Percentiles rank a stretch among this genome's conserved stretches.
Evolutionary conservation across 2,329 filamentous ascomycete genomes (phyloP).

Genomic region (Didymella segeticola): DNA sequence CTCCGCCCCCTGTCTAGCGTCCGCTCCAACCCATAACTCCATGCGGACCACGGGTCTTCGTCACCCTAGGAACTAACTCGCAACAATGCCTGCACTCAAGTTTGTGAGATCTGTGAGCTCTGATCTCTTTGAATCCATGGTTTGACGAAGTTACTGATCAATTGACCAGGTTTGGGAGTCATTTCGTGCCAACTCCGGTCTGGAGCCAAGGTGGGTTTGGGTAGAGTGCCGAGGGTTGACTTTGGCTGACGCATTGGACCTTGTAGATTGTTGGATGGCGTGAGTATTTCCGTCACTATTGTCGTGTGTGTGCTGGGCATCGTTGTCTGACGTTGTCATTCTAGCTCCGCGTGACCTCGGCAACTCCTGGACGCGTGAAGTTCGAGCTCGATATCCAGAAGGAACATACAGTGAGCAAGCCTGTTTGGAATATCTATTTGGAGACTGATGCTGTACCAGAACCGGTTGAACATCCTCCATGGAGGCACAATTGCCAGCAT

Average conservation of each 20-base stretch:
- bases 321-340: background rate
- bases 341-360: conserved; percentile 72
- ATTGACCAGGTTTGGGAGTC: conserved; percentile 76
- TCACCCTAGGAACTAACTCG: background rate
- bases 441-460: conserved; percentile 58
- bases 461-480: conserved; percentile 77
- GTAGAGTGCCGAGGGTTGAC: background rate
- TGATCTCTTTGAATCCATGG: background rate
- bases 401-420: conserved; percentile 71
- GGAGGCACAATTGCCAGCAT: conserved; percentile 81
- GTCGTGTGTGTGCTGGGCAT: background rate
- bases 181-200: conserved; percentile 82
- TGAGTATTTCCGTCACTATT: conserved; percentile 16
- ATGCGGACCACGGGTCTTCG: conserved; percentile 33
- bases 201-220: conserved; percentile 81
- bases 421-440: background rate
- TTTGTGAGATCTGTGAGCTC: conserved; percentile 70
- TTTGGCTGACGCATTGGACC: background rate
- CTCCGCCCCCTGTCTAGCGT: conserved; percentile 31
- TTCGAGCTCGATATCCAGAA: conserved; percentile 78
- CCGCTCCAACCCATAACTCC: conserved; percentile 3
- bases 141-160: conserved; percentile 22
- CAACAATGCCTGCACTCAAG: conserved; percentile 56
- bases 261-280: conserved; percentile 51
- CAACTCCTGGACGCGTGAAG: conserved; percentile 70